A percentile compares a stretch with the other conserved stretches of the same genome.
Conservation (phyloP, 352 stramenopile species). For the Thalassiosira ordinaria region DNA sequence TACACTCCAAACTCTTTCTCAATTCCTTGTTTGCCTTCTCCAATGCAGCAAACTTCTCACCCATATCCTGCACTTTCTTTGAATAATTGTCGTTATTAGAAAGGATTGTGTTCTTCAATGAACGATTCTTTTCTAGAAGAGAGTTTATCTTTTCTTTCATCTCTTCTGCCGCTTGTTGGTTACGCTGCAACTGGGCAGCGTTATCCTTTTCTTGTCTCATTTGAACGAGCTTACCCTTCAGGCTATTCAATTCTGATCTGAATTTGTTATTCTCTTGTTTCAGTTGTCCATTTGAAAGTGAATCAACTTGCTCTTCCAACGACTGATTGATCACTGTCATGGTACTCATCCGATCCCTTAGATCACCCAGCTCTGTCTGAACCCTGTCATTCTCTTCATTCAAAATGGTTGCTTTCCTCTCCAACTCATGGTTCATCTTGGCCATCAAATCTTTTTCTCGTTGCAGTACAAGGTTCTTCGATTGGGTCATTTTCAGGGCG, state of each 20-base stretch:
- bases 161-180: conserved; percentile 13
- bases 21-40: conserved; percentile 53
- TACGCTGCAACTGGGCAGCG: conserved; percentile 8
- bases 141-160: conserved; percentile 39
- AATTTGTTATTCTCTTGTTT: conserved; percentile 32
- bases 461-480: conserved; percentile 41
- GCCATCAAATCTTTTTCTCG: conserved; percentile 42
- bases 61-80: conserved; percentile 59
- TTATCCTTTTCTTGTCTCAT: conserved; percentile 43
- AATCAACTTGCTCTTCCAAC: conserved; percentile 53
- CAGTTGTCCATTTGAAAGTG: conserved; percentile 10
- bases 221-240: conserved; percentile 31
- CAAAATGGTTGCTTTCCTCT: conserved; percentile 33
- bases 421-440: conserved; percentile 45
- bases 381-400: conserved; percentile 37
- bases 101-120: conserved; percentile 58
- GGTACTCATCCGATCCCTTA: conserved; percentile 48
- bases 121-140: conserved; percentile 48
- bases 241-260: conserved; percentile 30
- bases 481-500: conserved; percentile 43
- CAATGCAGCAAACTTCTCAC: conserved; percentile 49
- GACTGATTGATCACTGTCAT: conserved; percentile 61
- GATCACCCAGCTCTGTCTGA: conserved; percentile 27
- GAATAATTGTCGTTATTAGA: conserved; percentile 63
- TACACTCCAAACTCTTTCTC: conserved; percentile 23